Evolutionary conservation across 148 eudicot genomes (phyloP).

Genomic region (Chenopodium suecicum): DNA sequence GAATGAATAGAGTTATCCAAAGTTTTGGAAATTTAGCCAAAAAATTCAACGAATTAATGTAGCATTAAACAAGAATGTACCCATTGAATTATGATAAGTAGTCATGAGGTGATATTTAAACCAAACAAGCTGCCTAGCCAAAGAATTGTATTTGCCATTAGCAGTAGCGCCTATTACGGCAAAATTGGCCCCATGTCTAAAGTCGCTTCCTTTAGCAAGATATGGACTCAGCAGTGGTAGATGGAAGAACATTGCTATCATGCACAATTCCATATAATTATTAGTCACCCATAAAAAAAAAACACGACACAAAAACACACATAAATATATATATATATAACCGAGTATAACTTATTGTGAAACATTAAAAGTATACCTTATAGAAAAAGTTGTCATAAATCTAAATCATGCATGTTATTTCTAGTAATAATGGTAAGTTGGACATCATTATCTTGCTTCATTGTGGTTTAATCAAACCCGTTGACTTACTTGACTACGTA

Average conservation of each 20-base stretch:
- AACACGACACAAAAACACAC: too few species aligned
- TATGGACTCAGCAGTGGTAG: slow-evolving; percentile 30
- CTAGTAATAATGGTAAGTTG: neutral
- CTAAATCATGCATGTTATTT: too few species aligned
- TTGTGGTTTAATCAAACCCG: neutral
- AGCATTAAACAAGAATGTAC: neutral
- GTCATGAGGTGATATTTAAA: slow-evolving; percentile 31
- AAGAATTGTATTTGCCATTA: slow-evolving; percentile 20
- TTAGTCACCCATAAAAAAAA: neutral
- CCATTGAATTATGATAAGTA: slow-evolving; percentile 15
- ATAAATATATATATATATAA: too few species aligned
- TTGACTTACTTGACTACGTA: neutral
- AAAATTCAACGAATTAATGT: neutral
- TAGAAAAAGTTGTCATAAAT: too few species aligned
- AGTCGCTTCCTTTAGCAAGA: slow-evolving; percentile 33
- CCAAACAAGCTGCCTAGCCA: slow-evolving; percentile 32
- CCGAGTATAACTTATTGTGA: too few species aligned
- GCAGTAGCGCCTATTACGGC: slow-evolving; percentile 45
- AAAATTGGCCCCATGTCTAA: slow-evolving; percentile 42
- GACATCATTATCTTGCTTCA: neutral
- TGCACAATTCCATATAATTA: neutral
- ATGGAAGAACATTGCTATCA: slow-evolving; percentile 7
- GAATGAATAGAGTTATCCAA: neutral
- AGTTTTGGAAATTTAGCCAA: neutral
- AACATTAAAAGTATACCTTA: too few species aligned